Percentiles rank a stretch among this genome's conserved stretches.
Conservation (phyloP, 2,329 filamentous ascomycete genomes). For the Colletotrichum phormii region DNA sequence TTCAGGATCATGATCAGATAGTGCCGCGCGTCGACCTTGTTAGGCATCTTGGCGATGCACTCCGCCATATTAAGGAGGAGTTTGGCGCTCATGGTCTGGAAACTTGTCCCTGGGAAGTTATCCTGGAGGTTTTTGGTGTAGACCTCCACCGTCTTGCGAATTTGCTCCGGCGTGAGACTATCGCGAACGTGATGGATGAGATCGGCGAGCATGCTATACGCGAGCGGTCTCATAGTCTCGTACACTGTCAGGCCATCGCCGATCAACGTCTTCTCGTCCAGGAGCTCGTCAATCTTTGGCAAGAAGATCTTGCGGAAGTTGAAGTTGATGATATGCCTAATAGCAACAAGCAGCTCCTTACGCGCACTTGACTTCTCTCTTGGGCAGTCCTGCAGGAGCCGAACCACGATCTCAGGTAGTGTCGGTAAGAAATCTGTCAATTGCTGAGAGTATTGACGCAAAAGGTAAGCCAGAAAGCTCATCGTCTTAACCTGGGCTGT, state of each 20-base stretch:
- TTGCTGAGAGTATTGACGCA: conserved; percentile 88
- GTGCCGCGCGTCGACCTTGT: conserved; percentile 94
- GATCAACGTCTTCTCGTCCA: conserved; percentile 94
- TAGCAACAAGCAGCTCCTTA: conserved; percentile 95
- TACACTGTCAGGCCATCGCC: conserved; percentile 97
- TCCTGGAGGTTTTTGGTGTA: conserved; percentile 97
- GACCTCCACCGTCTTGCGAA: conserved; percentile 94
- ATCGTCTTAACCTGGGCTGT: conserved; percentile 99
- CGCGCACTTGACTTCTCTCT: conserved; percentile 92
- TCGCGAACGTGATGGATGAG: conserved; percentile 97
- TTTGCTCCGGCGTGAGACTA: conserved; percentile 88
- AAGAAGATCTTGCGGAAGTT: conserved; percentile 97
- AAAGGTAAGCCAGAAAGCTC: conserved; percentile 95
- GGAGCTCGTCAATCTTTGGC: conserved; percentile 90
- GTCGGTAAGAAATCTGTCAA: conserved; percentile 88
- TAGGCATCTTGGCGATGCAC: conserved; percentile 91
- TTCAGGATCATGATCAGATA: conserved; percentile 98
- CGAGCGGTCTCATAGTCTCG: conserved; percentile 93
- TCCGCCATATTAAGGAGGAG: conserved; percentile 97
- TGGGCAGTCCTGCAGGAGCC: conserved; percentile 92
- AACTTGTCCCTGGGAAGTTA: conserved; percentile 96
- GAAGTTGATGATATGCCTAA: conserved; percentile 98
- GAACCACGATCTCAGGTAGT: conserved; percentile 89
- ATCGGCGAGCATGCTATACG: conserved; percentile 98
- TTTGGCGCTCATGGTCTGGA: conserved; percentile 99